Percentiles rank a stretch among this genome's conserved stretches.
Conservation (phyloP, 371 early-diverging fungal species). For the Rhizopus sp. region DNA sequence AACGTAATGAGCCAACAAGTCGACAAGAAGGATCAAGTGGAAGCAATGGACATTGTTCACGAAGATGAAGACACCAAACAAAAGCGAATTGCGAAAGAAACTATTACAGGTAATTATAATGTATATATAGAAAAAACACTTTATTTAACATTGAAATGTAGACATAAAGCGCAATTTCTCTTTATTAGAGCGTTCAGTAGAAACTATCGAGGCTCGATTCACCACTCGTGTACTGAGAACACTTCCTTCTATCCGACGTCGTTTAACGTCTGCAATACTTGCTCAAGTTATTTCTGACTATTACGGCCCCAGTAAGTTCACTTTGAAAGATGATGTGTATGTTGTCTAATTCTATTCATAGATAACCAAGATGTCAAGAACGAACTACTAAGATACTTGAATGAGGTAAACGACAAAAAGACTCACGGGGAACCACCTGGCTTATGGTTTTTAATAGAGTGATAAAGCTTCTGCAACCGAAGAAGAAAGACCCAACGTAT, state of each 20-base stretch:
- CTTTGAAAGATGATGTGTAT: background rate
- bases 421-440: background rate
- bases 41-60: constrained; percentile 46
- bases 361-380: constrained; percentile 25
- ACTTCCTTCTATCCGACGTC: constrained; percentile 77
- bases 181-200: constrained; percentile 82
- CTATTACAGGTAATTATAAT: constrained; percentile 27
- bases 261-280: constrained; percentile 71
- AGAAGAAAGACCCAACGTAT: constrained; percentile 40
- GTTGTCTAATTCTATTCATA: background rate
- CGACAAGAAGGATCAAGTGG: constrained; percentile 30
- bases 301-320: constrained; percentile 63
- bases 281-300: constrained; percentile 61
- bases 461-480: constrained; percentile 26
- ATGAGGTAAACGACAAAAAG: constrained; percentile 30
- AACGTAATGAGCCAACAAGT: constrained; percentile 24
- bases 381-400: constrained; percentile 38
- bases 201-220: constrained; percentile 84
- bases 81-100: constrained; percentile 44
- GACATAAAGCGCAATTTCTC: constrained; percentile 84
- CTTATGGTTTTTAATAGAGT: constrained; percentile 9
- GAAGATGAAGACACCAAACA: constrained; percentile 45
- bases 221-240: constrained; percentile 86
- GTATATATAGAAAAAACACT: background rate
- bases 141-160: constrained; percentile 25